These are phyloP conservation scores for Plantago coronopus DNA, from an alignment of 305 asterid genomes.

Conservation along the genomic window DNA sequence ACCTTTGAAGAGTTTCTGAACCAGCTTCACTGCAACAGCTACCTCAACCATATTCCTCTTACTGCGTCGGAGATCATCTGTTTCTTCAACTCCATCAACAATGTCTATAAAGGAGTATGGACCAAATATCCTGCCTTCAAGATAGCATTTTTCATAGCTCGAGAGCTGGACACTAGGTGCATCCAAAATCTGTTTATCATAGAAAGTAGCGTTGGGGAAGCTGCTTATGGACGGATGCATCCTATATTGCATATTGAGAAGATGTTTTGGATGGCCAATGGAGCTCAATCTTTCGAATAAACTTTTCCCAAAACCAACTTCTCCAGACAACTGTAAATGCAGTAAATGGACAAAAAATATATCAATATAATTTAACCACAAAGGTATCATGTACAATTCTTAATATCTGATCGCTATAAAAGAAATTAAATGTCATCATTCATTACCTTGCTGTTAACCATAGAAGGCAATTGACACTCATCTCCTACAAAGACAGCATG, in stretches of 20 bases:
- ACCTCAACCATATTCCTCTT: conserved; percentile 64
- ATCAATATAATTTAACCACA: conserved; percentile 1
- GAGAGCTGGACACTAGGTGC: conserved; percentile 41
- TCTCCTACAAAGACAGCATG: conserved; percentile 67
- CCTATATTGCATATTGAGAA: conserved; percentile 61
- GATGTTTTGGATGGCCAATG: conserved; percentile 48
- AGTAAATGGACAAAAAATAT: background rate
- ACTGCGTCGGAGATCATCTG: conserved; percentile 35
- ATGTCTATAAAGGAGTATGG: conserved; percentile 61
- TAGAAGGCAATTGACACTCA: conserved; percentile 59
- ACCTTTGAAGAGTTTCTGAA: conserved; percentile 56
- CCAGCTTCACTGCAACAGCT: conserved; percentile 44
- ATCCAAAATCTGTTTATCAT: conserved; percentile 41
- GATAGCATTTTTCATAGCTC: conserved; percentile 33
- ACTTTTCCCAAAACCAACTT: conserved; percentile 70
- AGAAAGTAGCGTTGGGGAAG: conserved; percentile 62
- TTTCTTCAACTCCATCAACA: conserved; percentile 50
- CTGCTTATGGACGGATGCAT: conserved; percentile 72
- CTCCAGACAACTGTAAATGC: conserved; percentile 39
- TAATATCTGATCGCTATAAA: background rate
- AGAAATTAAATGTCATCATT: background rate
- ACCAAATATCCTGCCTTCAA: conserved; percentile 53
- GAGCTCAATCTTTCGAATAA: conserved; percentile 65
- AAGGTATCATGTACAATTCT: background rate
- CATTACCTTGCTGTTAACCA: conserved; percentile 50